Evolutionary conservation across 805 yeast genomes (phyloP).

Genomic region (Metschnikowia lunata): DNA sequence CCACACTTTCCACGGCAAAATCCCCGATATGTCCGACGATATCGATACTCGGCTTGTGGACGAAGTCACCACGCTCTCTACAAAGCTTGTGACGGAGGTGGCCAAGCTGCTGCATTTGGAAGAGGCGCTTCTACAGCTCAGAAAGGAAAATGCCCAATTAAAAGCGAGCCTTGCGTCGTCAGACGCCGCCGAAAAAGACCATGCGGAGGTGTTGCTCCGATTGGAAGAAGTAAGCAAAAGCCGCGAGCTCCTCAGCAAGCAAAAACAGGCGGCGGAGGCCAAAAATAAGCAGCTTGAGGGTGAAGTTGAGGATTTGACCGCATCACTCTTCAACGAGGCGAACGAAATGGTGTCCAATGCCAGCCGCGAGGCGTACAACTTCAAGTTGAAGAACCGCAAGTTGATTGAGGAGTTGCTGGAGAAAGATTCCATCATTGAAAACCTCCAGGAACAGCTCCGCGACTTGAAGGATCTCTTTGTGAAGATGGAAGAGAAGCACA

Average conservation of each 20-base stretch:
- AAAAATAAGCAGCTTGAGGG: conserved; percentile 58
- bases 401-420: conserved; percentile 54
- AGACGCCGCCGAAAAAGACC: conserved; percentile 25
- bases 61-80: conserved; percentile 55
- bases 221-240: conserved; percentile 26
- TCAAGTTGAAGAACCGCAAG: conserved; percentile 54
- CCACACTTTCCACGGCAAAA: too few relatives aligned
- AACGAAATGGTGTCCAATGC: conserved; percentile 82
- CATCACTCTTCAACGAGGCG: conserved; percentile 77
- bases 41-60: conserved; percentile 42
- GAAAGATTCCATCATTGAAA: conserved; percentile 61
- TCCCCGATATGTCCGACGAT: conserved; percentile 14
- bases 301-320: conserved; percentile 78
- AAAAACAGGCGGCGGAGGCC: conserved; percentile 48
- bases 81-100: conserved; percentile 56
- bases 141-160: conserved; percentile 29
- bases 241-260: conserved; percentile 22
- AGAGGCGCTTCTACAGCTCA: conserved; percentile 39
- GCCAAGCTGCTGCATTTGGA: conserved; percentile 55
- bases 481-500: conserved; percentile 45
- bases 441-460: conserved; percentile 61
- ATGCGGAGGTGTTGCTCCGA: conserved; percentile 23
- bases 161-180: conserved; percentile 19
- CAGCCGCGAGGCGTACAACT: conserved; percentile 57
- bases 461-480: conserved; percentile 61